These are phyloP conservation scores for Zymoseptoria passerinii DNA, from an alignment of 2,329 filamentous ascomycete species.

Conservation along the genomic window DNA sequence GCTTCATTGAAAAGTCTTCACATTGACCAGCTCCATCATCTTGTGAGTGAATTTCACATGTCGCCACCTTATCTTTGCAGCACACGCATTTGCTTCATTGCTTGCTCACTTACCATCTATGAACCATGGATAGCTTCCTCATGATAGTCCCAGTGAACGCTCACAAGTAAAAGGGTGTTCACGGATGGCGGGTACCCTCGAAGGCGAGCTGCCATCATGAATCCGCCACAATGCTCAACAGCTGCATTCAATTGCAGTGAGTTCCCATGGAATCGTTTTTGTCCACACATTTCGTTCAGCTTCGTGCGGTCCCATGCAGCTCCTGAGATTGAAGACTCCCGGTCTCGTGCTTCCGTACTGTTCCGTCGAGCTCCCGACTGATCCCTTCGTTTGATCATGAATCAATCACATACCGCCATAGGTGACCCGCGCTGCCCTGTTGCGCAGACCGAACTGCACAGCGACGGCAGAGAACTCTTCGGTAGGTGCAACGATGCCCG, in stretches of 20 bases:
- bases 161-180: too few species aligned
- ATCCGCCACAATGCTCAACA: neutral
- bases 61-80: neutral
- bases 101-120: neutral
- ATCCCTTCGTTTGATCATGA: neutral
- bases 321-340: neutral
- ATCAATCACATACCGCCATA: neutral
- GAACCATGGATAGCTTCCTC: neutral
- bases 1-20: neutral
- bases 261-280: neutral
- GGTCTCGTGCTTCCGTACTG: neutral
- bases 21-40: neutral
- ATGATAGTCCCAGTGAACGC: too few species aligned
- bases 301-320: neutral
- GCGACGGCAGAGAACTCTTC: neutral
- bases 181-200: too few species aligned
- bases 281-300: neutral
- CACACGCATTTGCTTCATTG: neutral
- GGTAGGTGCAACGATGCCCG: neutral
- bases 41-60: neutral
- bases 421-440: neutral
- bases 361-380: neutral
- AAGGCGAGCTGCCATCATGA: neutral
- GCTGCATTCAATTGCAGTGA: neutral
- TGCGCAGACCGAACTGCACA: neutral